Percentiles rank a stretch among this genome's conserved stretches.
phyloP scores from a whole-genome alignment of 2,329 filamentous ascomycete genomes.

The Paracamarosporium sp. region DNA sequence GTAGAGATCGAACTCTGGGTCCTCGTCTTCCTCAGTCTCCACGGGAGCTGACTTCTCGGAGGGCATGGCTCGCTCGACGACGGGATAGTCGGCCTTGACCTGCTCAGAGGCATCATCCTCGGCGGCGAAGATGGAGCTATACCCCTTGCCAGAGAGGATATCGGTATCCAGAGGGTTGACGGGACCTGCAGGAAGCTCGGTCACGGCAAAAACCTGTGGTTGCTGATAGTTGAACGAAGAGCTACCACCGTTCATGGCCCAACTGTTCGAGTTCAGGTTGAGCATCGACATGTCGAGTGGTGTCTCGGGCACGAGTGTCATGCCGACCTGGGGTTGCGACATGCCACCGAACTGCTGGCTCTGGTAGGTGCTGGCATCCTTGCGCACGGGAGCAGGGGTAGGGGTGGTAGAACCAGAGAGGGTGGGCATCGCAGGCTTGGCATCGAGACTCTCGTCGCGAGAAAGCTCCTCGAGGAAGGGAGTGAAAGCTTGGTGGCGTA shows the following conservation, averaged over 20 bases:
- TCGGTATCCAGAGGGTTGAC: constrained; percentile 64
- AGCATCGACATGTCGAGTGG: constrained; percentile 77
- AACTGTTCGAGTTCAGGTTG: constrained; percentile 58
- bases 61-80: constrained; percentile 51
- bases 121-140: constrained; percentile 40
- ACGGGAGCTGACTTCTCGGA: constrained; percentile 21
- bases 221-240: constrained; percentile 56
- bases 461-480: constrained; percentile 55
- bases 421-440: constrained; percentile 37
- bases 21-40: constrained; percentile 56
- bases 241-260: constrained; percentile 59
- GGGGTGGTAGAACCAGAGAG: constrained; percentile 38
- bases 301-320: constrained; percentile 85
- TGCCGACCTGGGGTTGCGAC: constrained; percentile 66
- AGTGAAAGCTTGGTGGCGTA: constrained; percentile 57
- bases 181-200: constrained; percentile 73
- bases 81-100: constrained; percentile 58
- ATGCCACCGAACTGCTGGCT: constrained; percentile 56
- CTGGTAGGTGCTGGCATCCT: constrained; percentile 70
- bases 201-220: constrained; percentile 75
- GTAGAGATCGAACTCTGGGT: constrained; percentile 68
- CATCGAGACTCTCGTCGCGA: constrained; percentile 43
- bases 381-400: constrained; percentile 55
- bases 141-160: constrained; percentile 73
- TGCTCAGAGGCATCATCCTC: constrained; percentile 50